Evolutionary conservation across 208 protist genomes (phyloP).

Genomic region (Leishmania tarentolae): DNA sequence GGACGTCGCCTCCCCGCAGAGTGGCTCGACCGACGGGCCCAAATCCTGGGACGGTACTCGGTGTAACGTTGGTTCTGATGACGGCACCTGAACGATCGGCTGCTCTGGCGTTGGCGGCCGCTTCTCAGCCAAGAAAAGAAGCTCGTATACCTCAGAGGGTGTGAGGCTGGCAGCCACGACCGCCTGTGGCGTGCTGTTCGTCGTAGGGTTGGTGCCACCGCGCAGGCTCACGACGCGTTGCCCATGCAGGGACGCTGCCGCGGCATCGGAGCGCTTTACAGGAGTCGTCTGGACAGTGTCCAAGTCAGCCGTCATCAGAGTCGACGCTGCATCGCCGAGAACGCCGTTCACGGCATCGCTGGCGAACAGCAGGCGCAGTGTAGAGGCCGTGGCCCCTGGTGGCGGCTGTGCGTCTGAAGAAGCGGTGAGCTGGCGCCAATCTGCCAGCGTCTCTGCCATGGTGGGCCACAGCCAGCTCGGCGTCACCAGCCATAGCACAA

Average conservation of each 20-base stretch:
- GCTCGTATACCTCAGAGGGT: constrained; percentile 20
- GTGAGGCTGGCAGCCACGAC: constrained; percentile 16
- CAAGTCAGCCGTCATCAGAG: neutral
- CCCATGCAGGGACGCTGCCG: neutral
- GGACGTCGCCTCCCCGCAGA: constrained; percentile 11
- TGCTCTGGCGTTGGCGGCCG: constrained; percentile 12
- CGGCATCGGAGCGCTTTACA: neutral
- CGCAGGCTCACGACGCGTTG: neutral
- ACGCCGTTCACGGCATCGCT: neutral
- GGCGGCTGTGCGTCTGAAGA: neutral
- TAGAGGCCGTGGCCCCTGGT: neutral
- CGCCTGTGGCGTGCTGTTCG: neutral
- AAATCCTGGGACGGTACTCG: neutral
- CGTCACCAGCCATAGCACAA: constrained; percentile 32
- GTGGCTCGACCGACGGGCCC: neutral
- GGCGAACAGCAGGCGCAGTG: neutral
- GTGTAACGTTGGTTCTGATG: neutral
- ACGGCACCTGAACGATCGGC: constrained; percentile 3
- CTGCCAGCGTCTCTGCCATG: constrained; percentile 7
- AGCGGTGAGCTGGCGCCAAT: neutral
- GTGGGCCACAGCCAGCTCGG: constrained; percentile 33
- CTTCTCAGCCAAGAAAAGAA: constrained; percentile 16
- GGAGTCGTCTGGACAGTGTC: neutral
- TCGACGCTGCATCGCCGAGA: neutral
- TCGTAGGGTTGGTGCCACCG: neutral